Percentiles rank a stretch among this genome's conserved stretches.
Evolutionary conservation across 2,329 filamentous ascomycete genomes (phyloP).

Genomic region (Monilinia polystroma): DNA sequence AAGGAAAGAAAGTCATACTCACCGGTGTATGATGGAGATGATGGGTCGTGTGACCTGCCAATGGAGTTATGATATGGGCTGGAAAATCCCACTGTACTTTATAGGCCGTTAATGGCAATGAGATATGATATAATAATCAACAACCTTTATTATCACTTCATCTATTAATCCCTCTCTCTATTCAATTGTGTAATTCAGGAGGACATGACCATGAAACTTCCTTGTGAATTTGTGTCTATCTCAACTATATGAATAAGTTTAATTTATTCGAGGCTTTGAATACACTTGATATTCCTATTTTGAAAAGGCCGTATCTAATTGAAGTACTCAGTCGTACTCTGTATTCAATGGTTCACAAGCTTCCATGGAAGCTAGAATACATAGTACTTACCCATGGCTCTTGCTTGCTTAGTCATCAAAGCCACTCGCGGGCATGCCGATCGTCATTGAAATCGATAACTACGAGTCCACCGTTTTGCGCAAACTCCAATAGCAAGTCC

Average conservation of each 20-base stretch:
- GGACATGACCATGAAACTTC: not conserved
- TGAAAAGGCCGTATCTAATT: not conserved
- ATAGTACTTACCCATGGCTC: not conserved
- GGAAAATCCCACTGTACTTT: constrained; percentile 11
- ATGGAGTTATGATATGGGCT: not conserved
- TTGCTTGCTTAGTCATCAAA: constrained; percentile 2
- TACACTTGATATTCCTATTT: not conserved
- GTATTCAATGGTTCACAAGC: not conserved
- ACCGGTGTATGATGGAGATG: constrained; percentile 12
- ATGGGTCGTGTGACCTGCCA: not conserved
- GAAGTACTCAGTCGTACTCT: not conserved
- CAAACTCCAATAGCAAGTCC: not conserved
- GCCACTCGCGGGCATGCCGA: not conserved
- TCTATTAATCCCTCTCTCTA: no score
- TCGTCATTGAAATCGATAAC: constrained; percentile 2
- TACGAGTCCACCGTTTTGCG: not conserved
- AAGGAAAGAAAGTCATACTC: constrained; percentile 4
- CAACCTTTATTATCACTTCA: constrained; percentile 14
- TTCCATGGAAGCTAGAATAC: not conserved
- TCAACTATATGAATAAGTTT: no score
- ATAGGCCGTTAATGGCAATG: constrained; percentile 8
- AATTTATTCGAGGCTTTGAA: no score
- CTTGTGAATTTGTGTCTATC: no score
- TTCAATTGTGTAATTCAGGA: no score
- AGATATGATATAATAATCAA: constrained; percentile 16